Evolutionary conservation across 2,329 filamentous ascomycete genomes (phyloP), one percentile per base, ranked within the genome.

Genomic region (Phialophora chinensis): DNA sequence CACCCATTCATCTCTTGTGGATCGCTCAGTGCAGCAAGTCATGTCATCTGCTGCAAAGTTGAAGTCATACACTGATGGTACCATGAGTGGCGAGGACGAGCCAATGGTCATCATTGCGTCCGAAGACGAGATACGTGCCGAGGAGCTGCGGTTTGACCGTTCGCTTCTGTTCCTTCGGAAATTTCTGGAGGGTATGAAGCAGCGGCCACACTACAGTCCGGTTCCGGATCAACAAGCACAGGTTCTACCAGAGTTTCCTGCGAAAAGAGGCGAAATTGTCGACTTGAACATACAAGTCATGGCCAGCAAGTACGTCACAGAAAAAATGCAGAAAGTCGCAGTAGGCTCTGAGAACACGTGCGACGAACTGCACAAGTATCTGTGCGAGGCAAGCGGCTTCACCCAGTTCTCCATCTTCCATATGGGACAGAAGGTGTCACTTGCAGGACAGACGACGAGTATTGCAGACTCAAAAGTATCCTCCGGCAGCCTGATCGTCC

Each of bases 301-400:
- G 50, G 63, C 55, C 27, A 71, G 69, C 47, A 70, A 68, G 53
- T 68, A 70, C 38, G 62, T 69, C 20, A 61, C 59, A 6, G 54
- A 63, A 2, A 56, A 63, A 12, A 61, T 68, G 55, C 67, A 69
- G 31, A 71, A 69, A 31, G 27, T 71, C 20, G 81, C 81, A 31
- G 89, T 95, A 71, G 91, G 91, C 0, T 84, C 85, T 53, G 83
- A 86, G 29, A 92, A 93, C 65, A 95, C 90, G 0, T 85, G 87
- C 6, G 85, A 86, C 1, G 89, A 91, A 50, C 80, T 96, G 4
- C 82, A 91, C 33, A 87, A 88, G 20, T 88, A 84, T 65, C 78
- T 96, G 49, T 84, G 86, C 35, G 84, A 88, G 66, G 85, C 85
- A 17, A 94, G 91, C 0, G 90, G 91, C 0, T 95, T 93, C 74